These are phyloP conservation scores for Penicillium coprophilum DNA, from an alignment of 495 filamentous ascomycete genomes.

Conservation along the genomic window DNA sequence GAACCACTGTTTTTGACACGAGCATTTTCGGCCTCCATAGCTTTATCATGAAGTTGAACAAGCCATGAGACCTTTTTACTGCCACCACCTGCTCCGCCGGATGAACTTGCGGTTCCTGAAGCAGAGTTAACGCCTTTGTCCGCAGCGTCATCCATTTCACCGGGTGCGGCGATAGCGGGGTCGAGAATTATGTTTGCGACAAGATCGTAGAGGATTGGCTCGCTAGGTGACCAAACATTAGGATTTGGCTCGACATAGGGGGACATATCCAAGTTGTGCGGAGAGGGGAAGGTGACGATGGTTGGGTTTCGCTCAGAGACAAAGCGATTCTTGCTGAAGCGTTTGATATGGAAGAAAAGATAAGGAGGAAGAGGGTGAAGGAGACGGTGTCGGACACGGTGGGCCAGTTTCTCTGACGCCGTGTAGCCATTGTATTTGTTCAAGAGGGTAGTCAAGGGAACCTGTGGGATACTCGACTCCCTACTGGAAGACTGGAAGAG, in stretches of 20 bases:
- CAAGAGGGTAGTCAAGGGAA: constrained; percentile 84
- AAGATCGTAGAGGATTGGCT: constrained; percentile 93
- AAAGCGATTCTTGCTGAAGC: constrained; percentile 95
- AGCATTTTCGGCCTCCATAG: constrained; percentile 41
- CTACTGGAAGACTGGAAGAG: constrained; percentile 93
- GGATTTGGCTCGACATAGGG: constrained; percentile 84
- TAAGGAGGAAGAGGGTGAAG: constrained; percentile 91
- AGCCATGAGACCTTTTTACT: constrained; percentile 55
- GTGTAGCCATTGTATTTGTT: constrained; percentile 91
- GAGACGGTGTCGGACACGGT: constrained; percentile 83
- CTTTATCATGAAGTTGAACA: constrained; percentile 59
- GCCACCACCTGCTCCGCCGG: constrained; percentile 43
- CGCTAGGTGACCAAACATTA: constrained; percentile 58
- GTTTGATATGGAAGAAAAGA: constrained; percentile 93
- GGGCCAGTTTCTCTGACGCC: constrained; percentile 82
- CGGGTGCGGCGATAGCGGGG: constrained; percentile 73
- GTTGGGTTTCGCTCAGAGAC: constrained; percentile 94
- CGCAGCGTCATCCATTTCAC: constrained; percentile 70
- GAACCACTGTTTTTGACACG: constrained; percentile 32
- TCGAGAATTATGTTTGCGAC: constrained; percentile 86
- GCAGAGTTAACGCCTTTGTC: constrained; percentile 79
- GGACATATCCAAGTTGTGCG: constrained; percentile 75
- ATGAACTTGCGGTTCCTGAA: constrained; percentile 55
- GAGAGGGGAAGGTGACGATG: constrained; percentile 89
- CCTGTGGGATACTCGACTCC: constrained; percentile 93